A percentile compares a stretch with the other conserved stretches of the same genome.
phyloP scores from a whole-genome alignment of 2,329 filamentous ascomycete species.

The Alternaria brassicicola region DNA sequence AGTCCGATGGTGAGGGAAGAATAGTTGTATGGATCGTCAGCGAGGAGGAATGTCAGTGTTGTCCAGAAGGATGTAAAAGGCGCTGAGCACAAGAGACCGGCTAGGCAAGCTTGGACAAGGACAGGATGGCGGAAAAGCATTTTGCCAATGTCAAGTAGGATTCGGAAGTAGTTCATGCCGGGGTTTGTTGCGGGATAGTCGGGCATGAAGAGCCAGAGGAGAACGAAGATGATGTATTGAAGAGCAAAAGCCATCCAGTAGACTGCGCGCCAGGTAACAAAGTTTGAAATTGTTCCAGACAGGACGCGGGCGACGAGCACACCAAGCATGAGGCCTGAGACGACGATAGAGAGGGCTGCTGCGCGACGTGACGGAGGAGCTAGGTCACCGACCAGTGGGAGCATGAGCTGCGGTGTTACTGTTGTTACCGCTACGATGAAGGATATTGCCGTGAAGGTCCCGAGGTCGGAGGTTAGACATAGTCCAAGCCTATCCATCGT shows the following conservation, averaged over 20 bases:
- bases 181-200: slow-evolving; percentile 80
- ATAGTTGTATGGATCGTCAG: slow-evolving; percentile 72
- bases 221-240: slow-evolving; percentile 69
- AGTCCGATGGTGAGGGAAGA: slow-evolving; percentile 72
- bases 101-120: slow-evolving; percentile 71
- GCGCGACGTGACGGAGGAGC: slow-evolving; percentile 72
- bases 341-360: slow-evolving; percentile 73
- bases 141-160: slow-evolving; percentile 68
- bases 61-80: slow-evolving; percentile 75
- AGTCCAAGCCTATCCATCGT: slow-evolving; percentile 60
- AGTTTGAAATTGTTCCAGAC: slow-evolving; percentile 76
- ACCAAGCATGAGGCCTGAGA: slow-evolving; percentile 75
- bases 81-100: slow-evolving; percentile 66
- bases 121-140: slow-evolving; percentile 70
- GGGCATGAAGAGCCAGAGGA: slow-evolving; percentile 76
- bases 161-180: slow-evolving; percentile 67
- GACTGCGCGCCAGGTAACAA: slow-evolving; percentile 74
- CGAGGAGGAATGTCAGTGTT: slow-evolving; percentile 79
- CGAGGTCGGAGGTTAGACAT: slow-evolving; percentile 70
- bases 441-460: slow-evolving; percentile 70
- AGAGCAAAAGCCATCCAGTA: slow-evolving; percentile 79
- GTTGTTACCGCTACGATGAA: slow-evolving; percentile 79
- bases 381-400: slow-evolving; percentile 79
- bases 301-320: slow-evolving; percentile 77
- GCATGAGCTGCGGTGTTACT: slow-evolving; percentile 76